Percentiles rank a stretch among this genome's conserved stretches.
These are phyloP conservation scores for Solanum microdontum DNA, from an alignment of 257 asterid genomes.

Conservation along the genomic window DNA sequence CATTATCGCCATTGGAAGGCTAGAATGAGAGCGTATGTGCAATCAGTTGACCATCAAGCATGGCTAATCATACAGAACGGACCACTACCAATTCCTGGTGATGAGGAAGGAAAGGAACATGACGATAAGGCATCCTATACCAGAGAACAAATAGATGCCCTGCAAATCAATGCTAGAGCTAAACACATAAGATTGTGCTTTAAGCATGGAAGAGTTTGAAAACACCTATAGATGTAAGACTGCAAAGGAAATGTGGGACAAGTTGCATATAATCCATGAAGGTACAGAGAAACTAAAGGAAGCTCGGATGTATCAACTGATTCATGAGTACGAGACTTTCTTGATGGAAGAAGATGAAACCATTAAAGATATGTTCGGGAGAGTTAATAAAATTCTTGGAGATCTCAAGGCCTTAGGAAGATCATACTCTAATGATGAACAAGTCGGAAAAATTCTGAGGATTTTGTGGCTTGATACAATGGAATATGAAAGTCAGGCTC, in stretches of 20 bases:
- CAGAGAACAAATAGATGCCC: not conserved
- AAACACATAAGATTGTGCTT: not conserved
- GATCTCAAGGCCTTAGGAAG: not conserved
- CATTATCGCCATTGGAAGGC: not conserved
- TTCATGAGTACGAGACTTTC: not conserved
- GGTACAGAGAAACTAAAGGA: not conserved
- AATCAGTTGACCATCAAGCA: not conserved
- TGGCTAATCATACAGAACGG: not conserved
- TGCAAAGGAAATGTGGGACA: not conserved
- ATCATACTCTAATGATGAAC: not conserved
- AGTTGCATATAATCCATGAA: not conserved
- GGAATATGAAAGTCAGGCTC: not conserved
- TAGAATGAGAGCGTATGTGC: not conserved
- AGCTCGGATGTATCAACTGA: not conserved
- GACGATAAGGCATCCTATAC: not conserved
- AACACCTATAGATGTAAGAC: not conserved
- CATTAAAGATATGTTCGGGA: not conserved
- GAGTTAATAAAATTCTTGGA: not conserved
- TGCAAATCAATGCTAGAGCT: not conserved
- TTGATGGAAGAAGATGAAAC: not conserved
- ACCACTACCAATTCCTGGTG: not conserved
- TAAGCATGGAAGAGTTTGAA: not conserved
- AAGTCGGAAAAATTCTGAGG: not conserved
- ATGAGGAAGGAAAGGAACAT: not conserved
- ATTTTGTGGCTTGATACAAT: not conserved